Evolutionary conservation across 2,329 filamentous ascomycete species (phyloP).

Genomic region (Ascomycota sp.): DNA sequence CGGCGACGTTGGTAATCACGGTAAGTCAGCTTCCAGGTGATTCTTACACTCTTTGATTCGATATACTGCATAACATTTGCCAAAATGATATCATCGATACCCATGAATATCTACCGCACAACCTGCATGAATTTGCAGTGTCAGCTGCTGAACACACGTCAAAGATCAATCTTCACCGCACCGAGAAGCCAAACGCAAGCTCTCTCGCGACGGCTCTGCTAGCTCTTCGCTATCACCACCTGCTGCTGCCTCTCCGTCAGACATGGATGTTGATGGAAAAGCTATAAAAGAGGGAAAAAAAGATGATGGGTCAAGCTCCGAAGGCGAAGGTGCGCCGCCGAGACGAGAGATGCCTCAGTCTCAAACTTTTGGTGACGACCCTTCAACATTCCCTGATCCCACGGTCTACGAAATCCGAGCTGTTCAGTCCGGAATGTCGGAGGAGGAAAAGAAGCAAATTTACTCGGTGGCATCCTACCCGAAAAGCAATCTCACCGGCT

Average conservation of each 20-base stretch:
- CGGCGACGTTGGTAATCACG: slow-evolving; percentile 23
- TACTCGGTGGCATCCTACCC: slow-evolving; percentile 78
- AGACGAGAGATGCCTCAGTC: slow-evolving; percentile 49
- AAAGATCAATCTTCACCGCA: slow-evolving; percentile 33
- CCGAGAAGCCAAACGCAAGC: slow-evolving; percentile 31
- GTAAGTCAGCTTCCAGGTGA: slow-evolving; percentile 6
- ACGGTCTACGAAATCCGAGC: slow-evolving; percentile 84
- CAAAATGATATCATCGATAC: neutral
- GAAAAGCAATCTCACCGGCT: slow-evolving; percentile 54
- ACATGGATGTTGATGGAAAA: slow-evolving; percentile 40
- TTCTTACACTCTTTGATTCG: neutral
- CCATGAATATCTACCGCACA: no score
- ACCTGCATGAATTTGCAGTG: no score
- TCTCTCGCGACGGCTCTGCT: slow-evolving; percentile 31
- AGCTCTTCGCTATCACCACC: slow-evolving; percentile 41
- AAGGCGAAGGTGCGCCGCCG: slow-evolving; percentile 40
- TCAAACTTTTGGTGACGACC: slow-evolving; percentile 83
- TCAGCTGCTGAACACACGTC: no score
- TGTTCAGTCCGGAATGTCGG: slow-evolving; percentile 52
- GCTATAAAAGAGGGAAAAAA: slow-evolving; percentile 16
- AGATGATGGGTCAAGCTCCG: slow-evolving; percentile 27
- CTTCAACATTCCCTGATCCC: slow-evolving; percentile 75
- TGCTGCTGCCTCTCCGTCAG: slow-evolving; percentile 26
- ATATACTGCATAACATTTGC: neutral
- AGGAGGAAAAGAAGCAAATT: slow-evolving; percentile 72